A percentile compares a stretch with the other conserved stretches of the same genome.
These are phyloP conservation scores for Fusarium devonianum DNA, from an alignment of 2,329 filamentous ascomycete species.

Conservation along the genomic window DNA sequence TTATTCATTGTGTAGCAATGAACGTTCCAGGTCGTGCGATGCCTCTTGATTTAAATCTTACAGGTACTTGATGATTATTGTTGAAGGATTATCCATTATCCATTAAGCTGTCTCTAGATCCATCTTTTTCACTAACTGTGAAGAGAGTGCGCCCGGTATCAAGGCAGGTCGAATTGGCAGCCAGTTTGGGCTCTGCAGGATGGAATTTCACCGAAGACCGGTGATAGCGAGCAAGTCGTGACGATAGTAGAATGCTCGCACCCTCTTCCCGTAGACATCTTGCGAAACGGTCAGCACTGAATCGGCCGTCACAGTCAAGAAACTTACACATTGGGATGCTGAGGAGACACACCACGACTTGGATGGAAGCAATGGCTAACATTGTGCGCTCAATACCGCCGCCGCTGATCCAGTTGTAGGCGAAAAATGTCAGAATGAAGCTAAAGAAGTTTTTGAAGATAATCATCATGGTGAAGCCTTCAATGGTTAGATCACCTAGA, in stretches of 20 bases:
- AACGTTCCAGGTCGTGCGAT: no score
- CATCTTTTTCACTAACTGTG: no score
- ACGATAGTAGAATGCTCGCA: constrained; percentile 77
- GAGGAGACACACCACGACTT: constrained; percentile 77
- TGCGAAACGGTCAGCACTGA: constrained; percentile 4
- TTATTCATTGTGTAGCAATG: no score
- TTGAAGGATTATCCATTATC: no score
- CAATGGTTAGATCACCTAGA: constrained; percentile 78
- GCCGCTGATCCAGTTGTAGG: constrained; percentile 80
- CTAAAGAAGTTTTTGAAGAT: constrained; percentile 96
- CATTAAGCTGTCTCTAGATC: no score
- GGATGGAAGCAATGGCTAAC: constrained; percentile 75
- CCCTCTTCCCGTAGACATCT: constrained; percentile 82
- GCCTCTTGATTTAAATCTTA: no score
- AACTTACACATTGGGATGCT: constrained; percentile 83
- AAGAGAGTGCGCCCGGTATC: no score
- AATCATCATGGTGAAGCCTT: constrained; percentile 87
- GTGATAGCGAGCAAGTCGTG: constrained; percentile 68
- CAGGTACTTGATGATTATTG: no score
- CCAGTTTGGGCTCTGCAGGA: no score
- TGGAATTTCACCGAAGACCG: constrained; percentile 38
- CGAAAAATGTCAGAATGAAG: constrained; percentile 83
- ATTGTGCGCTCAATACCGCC: constrained; percentile 71
- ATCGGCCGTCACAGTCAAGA: constrained; percentile 58
- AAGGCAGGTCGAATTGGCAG: neutral